Conservation (phyloP, 805 yeast species). For the Saccharomycopsis oosterbeekiorum region DNA sequence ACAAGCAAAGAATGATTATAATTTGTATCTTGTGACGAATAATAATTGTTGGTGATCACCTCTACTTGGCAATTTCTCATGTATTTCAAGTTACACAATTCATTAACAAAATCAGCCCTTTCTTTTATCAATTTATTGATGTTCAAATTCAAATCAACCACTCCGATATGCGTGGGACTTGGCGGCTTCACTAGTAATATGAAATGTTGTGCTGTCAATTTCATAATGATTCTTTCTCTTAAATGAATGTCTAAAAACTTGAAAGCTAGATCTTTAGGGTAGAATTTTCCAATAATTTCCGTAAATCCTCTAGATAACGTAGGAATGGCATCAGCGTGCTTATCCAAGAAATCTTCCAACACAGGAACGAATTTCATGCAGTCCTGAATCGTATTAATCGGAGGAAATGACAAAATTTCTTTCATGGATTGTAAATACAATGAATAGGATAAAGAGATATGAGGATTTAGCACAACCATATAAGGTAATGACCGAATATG, state of each 20-base stretch:
- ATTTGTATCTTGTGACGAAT: slow-evolving; percentile 7
- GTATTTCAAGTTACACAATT: slow-evolving; percentile 72
- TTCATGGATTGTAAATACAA: slow-evolving; percentile 63
- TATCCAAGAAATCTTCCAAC: slow-evolving; percentile 50
- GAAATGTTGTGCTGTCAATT: slow-evolving; percentile 81
- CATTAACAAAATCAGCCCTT: slow-evolving; percentile 69
- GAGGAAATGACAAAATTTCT: slow-evolving; percentile 33
- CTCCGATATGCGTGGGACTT: slow-evolving; percentile 45
- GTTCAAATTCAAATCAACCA: slow-evolving; percentile 54
- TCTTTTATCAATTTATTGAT: slow-evolving; percentile 54
- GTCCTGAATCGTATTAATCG: slow-evolving; percentile 41
- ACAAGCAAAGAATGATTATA: slow-evolving; percentile 7
- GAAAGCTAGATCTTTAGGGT: slow-evolving; percentile 40
- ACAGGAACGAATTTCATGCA: slow-evolving; percentile 44
- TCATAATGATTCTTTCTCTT: slow-evolving; percentile 76
- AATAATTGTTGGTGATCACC: slow-evolving; percentile 32
- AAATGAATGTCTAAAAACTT: slow-evolving; percentile 66
- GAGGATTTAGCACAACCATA: slow-evolving; percentile 77
- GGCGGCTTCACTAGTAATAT: slow-evolving; percentile 45
- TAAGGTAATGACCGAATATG: slow-evolving; percentile 73
- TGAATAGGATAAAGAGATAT: slow-evolving; percentile 67
- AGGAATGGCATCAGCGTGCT: slow-evolving; percentile 80
- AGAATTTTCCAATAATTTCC: slow-evolving; percentile 44
- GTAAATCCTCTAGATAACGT: slow-evolving; percentile 72
- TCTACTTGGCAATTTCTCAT: slow-evolving; percentile 58